phyloP scores from a whole-genome alignment of 2,329 filamentous ascomycete species.

The Epicoccum sorghinum region DNA sequence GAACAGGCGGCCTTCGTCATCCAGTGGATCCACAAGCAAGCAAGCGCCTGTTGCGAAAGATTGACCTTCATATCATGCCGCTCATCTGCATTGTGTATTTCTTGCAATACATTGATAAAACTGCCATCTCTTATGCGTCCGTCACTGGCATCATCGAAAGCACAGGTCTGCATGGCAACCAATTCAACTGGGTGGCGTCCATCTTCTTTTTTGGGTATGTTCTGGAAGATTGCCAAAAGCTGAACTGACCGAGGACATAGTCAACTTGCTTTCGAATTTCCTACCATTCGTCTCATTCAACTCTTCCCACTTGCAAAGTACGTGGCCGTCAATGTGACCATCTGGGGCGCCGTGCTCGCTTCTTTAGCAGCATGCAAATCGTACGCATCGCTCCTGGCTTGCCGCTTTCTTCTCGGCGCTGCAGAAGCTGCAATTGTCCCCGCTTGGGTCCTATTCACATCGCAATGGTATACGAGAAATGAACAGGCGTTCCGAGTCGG shows the following conservation, averaged over 20 bases:
- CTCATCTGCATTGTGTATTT: constrained; percentile 58
- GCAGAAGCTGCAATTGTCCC: constrained; percentile 30
- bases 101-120: constrained; percentile 64
- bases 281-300: constrained; percentile 5
- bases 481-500: constrained; percentile 31
- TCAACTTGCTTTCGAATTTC: constrained; percentile 17
- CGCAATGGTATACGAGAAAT: constrained; percentile 18
- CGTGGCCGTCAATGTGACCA: constrained; percentile 28
- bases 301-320: constrained; percentile 33
- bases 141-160: constrained; percentile 62
- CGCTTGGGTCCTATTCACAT: constrained; percentile 28
- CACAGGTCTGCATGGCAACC: constrained; percentile 53
- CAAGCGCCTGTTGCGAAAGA: constrained; percentile 43
- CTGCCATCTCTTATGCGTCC: constrained; percentile 60
- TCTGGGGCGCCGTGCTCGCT: constrained; percentile 28
- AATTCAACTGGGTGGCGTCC: constrained; percentile 63
- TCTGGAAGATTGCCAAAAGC: background rate
- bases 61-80: constrained; percentile 60
- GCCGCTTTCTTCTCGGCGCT: constrained; percentile 18
- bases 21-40: constrained; percentile 12
- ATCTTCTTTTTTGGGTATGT: constrained; percentile 60
- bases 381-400: constrained; percentile 27
- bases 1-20: constrained; percentile 8
- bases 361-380: constrained; percentile 27
- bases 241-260: constrained; percentile 27